A percentile compares a stretch with the other conserved stretches of the same genome.
Evolutionary conservation across 768 basidiomycete species (phyloP).

Genomic region (Leucocoprinus sp.): DNA sequence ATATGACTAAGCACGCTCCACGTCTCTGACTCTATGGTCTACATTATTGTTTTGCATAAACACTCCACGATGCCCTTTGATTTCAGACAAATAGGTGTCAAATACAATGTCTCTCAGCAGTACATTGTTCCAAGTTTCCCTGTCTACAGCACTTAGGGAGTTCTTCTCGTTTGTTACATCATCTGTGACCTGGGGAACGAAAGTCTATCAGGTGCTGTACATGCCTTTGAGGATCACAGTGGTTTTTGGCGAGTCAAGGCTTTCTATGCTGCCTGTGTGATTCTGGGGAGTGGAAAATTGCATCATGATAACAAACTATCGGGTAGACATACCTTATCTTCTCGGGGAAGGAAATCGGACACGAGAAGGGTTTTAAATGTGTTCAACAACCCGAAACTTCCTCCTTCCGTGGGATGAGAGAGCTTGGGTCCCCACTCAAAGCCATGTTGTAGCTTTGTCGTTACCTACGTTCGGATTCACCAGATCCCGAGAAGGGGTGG

Average conservation of each 20-base stretch:
- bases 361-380: constrained; percentile 42
- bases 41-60: no score
- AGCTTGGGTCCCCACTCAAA: constrained; percentile 15
- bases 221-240: constrained; percentile 35
- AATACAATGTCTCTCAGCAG: constrained; percentile 1
- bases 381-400: constrained; percentile 31
- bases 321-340: constrained; percentile 28
- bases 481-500: constrained; percentile 37
- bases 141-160: no score
- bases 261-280: no score
- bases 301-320: background rate
- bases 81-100: no score
- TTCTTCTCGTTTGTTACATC: constrained; percentile 32
- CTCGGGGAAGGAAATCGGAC: constrained; percentile 38
- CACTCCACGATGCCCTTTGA: no score
- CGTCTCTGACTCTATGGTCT: background rate
- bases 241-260: constrained; percentile 35
- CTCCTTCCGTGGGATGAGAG: constrained; percentile 24
- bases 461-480: constrained; percentile 35
- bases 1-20: constrained; percentile 8
- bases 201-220: constrained; percentile 29
- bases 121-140: constrained; percentile 21
- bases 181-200: constrained; percentile 35
- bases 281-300: no score
- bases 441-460: constrained; percentile 28